Percentiles rank a stretch among this genome's conserved stretches.
Conservation (phyloP, 345 rosid species). For the Cardamine resedifolia region DNA sequence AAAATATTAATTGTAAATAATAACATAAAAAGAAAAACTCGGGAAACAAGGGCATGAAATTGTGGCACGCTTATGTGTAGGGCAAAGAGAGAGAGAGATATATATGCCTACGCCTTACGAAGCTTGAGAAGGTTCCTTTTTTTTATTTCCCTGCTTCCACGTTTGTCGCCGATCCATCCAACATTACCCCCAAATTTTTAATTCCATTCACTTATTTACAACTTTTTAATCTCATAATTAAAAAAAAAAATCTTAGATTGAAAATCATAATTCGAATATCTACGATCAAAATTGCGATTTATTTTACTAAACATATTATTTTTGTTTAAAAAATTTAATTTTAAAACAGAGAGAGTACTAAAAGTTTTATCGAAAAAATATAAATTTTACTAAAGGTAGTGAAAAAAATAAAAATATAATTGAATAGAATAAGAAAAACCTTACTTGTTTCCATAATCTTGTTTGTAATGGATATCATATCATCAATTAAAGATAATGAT, state of each 20-base stretch:
- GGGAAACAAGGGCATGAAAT: slow-evolving; percentile 41
- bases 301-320: too few relatives aligned
- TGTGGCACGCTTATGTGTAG: slow-evolving; percentile 37
- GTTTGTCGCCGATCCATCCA: slow-evolving; percentile 36
- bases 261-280: not conserved
- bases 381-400: too few relatives aligned
- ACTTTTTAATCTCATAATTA: slow-evolving; percentile 1
- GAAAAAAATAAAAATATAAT: too few relatives aligned
- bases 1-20: not conserved
- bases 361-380: too few relatives aligned
- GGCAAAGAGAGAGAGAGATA: not conserved
- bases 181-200: slow-evolving; percentile 20
- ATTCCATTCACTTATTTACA: not conserved
- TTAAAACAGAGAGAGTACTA: too few relatives aligned
- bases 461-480: too few relatives aligned
- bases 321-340: too few relatives aligned
- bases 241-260: too few relatives aligned
- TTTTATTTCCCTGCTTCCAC: slow-evolving; percentile 18
- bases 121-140: slow-evolving; percentile 27
- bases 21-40: not conserved
- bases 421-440: too few relatives aligned
- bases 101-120: slow-evolving; percentile 25
- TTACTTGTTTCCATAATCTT: too few relatives aligned
- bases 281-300: too few relatives aligned
- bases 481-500: too few relatives aligned